Evolutionary conservation across 2,329 filamentous ascomycete genomes (phyloP), one percentile per base, ranked within the genome.

Genomic region (Claviceps capensis): DNA sequence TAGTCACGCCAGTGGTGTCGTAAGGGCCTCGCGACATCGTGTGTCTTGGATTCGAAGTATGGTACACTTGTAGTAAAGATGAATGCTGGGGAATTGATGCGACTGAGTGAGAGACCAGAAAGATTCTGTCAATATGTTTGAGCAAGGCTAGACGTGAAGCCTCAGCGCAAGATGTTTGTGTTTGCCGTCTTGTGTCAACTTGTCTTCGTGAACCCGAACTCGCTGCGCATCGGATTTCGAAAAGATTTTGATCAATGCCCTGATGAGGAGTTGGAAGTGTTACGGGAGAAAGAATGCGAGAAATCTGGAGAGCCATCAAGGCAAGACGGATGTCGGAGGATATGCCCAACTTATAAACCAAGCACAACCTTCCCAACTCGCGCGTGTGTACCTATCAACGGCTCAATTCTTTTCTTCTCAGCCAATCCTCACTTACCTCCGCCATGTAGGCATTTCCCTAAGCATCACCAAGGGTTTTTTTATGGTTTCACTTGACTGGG

Each of bases 21-120:
- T 69, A 69, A 2, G 66, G 66, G 50, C 66, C 66, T 46, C 66
- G 64, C 40, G 63, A 56, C 66, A 69, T 69, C 43, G 48, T 52
- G 44, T 36, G 38, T 14, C 14, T 48, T 38, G 16, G 19, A 38
- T 44, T 48, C 1, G 14, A 19, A 4, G 17, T 44, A 40, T n/a
- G 30, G 9, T n/a, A 13, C n/a, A 11, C 6, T 38, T 44, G 11
- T 45, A 17, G 17, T 34, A 16, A 50, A 37, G 7, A 26, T 34
- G 9, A 34, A 4, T 9, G 6, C 13, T 16, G 19, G 6, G 16
- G 16, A 22, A n/a, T n/a, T 16, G 38, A 26, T 17, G 36, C 26
- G 38, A 44, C 17, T 17, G 34, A 38, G 38, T 44, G 22, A 17
- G 26, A 30, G 9, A 34, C 9, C 16, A 17, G 3, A 34, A 37